Conservation (phyloP, 805 yeast genomes). For the Candida sonorensis region DNA sequence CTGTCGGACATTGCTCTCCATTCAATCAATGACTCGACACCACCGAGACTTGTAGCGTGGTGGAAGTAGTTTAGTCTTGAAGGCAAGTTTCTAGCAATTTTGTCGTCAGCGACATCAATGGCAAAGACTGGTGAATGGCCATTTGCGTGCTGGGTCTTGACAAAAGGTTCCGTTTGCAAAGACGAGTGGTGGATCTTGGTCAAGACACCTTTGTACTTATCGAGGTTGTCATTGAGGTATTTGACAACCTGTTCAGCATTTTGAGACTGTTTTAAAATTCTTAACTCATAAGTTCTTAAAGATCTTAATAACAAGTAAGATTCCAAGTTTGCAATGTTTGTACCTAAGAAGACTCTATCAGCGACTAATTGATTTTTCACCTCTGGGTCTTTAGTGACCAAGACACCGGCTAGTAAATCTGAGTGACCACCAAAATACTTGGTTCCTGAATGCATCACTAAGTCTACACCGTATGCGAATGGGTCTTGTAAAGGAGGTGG, state of each 20-base stretch:
- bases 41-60: constrained; percentile 92
- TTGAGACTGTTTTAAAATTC: constrained; percentile 60
- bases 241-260: constrained; percentile 58
- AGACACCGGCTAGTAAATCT: constrained; percentile 76
- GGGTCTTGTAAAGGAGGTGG: constrained; percentile 88
- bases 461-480: constrained; percentile 76
- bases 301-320: constrained; percentile 70
- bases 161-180: constrained; percentile 63
- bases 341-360: constrained; percentile 71
- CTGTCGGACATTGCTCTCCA: constrained; percentile 79
- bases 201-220: constrained; percentile 44
- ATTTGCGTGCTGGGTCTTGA: constrained; percentile 57
- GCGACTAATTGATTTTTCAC: constrained; percentile 39
- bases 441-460: constrained; percentile 90
- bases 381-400: constrained; percentile 53
- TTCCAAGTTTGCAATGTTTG: constrained; percentile 75
- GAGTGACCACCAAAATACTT: constrained; percentile 96
- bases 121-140: constrained; percentile 73
- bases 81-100: constrained; percentile 59
- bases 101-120: constrained; percentile 42
- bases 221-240: constrained; percentile 44
- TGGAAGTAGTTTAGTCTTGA: constrained; percentile 61
- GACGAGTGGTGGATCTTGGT: constrained; percentile 62
- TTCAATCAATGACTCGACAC: constrained; percentile 84
- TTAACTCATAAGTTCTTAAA: constrained; percentile 69